A percentile compares a stretch with the other conserved stretches of the same genome.
Conservation (phyloP, 345 rosid species). For the Noccaea bulbosa region DNA sequence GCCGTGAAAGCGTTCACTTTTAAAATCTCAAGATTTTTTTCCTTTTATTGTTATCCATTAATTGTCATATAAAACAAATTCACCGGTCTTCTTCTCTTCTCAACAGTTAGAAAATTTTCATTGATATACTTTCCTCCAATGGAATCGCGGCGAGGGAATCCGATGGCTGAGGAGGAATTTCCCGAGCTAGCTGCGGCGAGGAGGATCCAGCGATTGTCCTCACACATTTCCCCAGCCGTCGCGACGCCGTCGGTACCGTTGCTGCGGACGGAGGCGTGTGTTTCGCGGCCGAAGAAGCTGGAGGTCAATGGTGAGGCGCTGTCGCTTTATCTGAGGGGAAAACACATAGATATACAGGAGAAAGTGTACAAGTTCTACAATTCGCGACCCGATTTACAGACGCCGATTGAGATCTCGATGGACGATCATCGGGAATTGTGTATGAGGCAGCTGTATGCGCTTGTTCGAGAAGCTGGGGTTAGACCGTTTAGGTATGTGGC, state of each 20-base stretch:
- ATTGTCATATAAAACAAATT: not conserved
- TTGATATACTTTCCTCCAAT: conserved; percentile 9
- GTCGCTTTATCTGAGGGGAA: conserved; percentile 68
- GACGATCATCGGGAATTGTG: conserved; percentile 88
- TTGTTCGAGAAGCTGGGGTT: conserved; percentile 79
- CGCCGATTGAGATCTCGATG: conserved; percentile 83
- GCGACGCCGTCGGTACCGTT: conserved; percentile 26
- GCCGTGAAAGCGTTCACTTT: conserved; percentile 31
- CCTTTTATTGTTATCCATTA: not conserved
- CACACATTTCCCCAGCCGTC: conserved; percentile 53
- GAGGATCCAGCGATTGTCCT: conserved; percentile 61
- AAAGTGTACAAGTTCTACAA: conserved; percentile 62
- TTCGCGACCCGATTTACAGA: conserved; percentile 79
- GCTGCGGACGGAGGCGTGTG: conserved; percentile 49
- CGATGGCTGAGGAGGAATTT: conserved; percentile 41
- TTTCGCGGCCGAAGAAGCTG: conserved; percentile 53
- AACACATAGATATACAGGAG: conserved; percentile 80
- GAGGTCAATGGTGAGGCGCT: conserved; percentile 57
- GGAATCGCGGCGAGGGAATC: conserved; percentile 40
- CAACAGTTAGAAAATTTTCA: not conserved
- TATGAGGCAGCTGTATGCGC: conserved; percentile 73
- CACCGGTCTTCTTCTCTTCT: not conserved
- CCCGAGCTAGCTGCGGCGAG: conserved; percentile 40
- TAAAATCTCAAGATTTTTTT: not conserved
- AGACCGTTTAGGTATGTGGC: conserved; percentile 66